Evolutionary conservation across 192 early-diverging fungal genomes (phyloP), one percentile per base, ranked within the genome.

Genomic region (Umbelopsis ramanniana): DNA sequence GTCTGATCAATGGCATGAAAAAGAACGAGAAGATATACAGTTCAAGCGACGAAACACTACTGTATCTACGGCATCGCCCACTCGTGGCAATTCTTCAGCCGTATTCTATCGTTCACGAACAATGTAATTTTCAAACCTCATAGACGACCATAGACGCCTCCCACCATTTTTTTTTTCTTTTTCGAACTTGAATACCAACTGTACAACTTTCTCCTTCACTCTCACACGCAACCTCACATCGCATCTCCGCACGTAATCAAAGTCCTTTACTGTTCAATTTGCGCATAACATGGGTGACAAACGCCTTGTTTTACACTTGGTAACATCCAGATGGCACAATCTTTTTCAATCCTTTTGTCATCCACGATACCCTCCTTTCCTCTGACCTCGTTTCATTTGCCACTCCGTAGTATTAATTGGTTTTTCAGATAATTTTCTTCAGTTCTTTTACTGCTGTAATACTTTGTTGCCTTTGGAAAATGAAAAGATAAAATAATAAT

Each of bases 1-100:
- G 8, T 75, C 74, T 23, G 78, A 79, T 22, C 67, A 75, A 40
- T 50, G 75, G 48, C 68, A 72, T 23, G 46, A 72, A 15, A 52
- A 47, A 8, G 78, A 79, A 48, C 22, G 48, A 38, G 67, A 79
- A 66, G 73, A 75, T 0, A 17, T 68, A 19, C 21, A 68, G 26
- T 21, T 68, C 0, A 46, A 29, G 43, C 14, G 67, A 45, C n/a
- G 67, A 46, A n/a, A 40, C 38, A 47, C 67, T 0, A 23, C 4
- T 14, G 26, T 29, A 37, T 63, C 57, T 6, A 9, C 35, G 2
- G 6, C 4, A 11, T 12, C n/a, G 3, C 57, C 57, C 0, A 12
- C 26, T 12, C 57, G 33, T n/a, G 57, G 29, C 10, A 17, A 8
- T 14, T 63, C 57, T 0, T 37, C 57, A 0, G 29, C 57, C 35